Conservation (phyloP, 257 asterid species). For the Coffea canephora region DNA sequence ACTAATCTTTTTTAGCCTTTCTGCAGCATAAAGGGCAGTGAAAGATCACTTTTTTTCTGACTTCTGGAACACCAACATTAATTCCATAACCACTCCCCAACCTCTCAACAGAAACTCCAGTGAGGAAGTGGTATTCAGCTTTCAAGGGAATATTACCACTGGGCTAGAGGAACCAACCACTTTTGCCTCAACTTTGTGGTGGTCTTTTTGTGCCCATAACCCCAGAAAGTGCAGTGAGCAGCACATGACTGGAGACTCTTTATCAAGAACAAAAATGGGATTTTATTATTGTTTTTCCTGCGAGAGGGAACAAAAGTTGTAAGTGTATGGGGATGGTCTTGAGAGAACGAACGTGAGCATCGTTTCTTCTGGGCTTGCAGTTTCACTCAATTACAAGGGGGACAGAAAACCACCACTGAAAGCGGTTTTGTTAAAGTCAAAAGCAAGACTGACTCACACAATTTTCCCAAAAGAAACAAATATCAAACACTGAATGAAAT, state of each 20-base stretch:
- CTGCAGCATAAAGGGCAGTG: conserved; percentile 8
- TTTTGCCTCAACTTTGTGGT: conserved; percentile 14
- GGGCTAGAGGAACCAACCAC: conserved; percentile 17
- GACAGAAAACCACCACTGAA: background rate
- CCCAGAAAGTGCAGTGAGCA: conserved; percentile 21
- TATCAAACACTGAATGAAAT: background rate
- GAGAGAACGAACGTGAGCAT: background rate
- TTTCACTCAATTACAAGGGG: background rate
- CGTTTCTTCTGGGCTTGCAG: conserved; percentile 1
- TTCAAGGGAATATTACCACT: conserved; percentile 14
- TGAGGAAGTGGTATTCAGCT: conserved; percentile 14
- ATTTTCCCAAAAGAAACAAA: background rate
- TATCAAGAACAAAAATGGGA: conserved; percentile 5
- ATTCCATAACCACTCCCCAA: conserved; percentile 19
- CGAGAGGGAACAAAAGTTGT: background rate
- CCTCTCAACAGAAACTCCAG: conserved; percentile 9
- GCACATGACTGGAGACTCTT: conserved; percentile 12
- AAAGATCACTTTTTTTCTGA: conserved; percentile 10
- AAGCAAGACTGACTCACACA: background rate
- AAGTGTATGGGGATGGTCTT: background rate
- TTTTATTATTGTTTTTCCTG: background rate
- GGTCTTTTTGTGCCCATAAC: conserved; percentile 23
- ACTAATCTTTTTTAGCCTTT: no score
- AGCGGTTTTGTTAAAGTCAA: background rate
- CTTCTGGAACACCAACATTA: conserved; percentile 12